A percentile compares a stretch with the other conserved stretches of the same genome.
phyloP scores from a whole-genome alignment of 495 filamentous ascomycete genomes.

The Lasiosphaeriaceae sp. region DNA sequence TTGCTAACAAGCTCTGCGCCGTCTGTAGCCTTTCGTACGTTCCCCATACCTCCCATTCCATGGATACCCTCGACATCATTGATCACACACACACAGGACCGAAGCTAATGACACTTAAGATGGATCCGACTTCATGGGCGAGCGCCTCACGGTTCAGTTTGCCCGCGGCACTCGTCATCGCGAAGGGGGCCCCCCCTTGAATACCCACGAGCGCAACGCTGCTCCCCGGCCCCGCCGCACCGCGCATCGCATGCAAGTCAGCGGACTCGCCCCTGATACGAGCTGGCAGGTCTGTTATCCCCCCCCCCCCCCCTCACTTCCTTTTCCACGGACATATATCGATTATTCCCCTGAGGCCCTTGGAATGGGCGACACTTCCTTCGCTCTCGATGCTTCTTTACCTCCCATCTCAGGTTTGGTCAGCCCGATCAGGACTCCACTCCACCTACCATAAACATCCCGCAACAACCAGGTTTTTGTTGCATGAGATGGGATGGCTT shows the following conservation, averaged over 20 bases:
- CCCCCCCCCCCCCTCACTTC: conserved; percentile 59
- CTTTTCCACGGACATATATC: conserved; percentile 42
- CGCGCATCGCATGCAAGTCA: conserved; percentile 92
- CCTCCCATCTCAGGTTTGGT: conserved; percentile 14
- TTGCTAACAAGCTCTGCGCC: conserved; percentile 15
- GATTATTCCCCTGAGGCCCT: conserved; percentile 17
- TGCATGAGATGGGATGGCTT: conserved; percentile 5
- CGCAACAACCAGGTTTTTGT: conserved; percentile 8
- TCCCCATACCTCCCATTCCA: conserved; percentile 25
- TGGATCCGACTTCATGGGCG: conserved; percentile 96
- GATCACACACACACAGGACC: conserved; percentile 19
- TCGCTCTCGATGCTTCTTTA: conserved; percentile 3
- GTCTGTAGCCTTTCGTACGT: conserved; percentile 55
- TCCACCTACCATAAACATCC: not conserved
- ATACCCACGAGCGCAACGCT: conserved; percentile 63
- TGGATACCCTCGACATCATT: conserved; percentile 20
- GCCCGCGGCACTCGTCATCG: conserved; percentile 89
- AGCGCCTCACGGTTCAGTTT: conserved; percentile 95
- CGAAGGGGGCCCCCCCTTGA: conserved; percentile 54
- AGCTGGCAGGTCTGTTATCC: conserved; percentile 98
- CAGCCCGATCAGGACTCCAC: conserved; percentile 11
- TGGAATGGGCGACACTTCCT: conserved; percentile 19
- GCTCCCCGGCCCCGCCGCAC: conserved; percentile 92
- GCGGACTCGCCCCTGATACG: conserved; percentile 94
- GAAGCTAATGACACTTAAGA: conserved; percentile 58